Conservation (phyloP, 208 protist species). For the Acanthamoeba castellanii region DNA sequence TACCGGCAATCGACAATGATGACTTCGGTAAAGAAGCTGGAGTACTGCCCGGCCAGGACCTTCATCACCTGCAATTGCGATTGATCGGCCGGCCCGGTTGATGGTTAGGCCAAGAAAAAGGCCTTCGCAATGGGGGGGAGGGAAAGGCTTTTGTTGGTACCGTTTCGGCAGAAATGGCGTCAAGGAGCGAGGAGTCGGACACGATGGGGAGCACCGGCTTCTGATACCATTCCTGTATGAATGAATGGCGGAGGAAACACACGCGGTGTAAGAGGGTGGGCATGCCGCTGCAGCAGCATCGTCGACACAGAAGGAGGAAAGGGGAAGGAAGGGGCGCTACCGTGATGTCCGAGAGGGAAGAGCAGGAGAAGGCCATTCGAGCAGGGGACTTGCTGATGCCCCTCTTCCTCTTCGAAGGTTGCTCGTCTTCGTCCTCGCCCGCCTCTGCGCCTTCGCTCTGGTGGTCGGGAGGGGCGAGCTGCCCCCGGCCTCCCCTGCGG, state of each 20-base stretch:
- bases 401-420: background rate
- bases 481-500: no score
- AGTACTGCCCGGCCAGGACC: slow-evolving; percentile 5
- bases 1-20: slow-evolving; percentile 83
- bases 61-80: background rate
- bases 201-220: background rate
- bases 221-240: background rate
- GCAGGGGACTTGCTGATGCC: background rate
- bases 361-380: slow-evolving; percentile 5
- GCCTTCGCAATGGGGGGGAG: no score
- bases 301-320: background rate
- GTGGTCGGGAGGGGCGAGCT: no score
- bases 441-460: background rate
- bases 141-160: background rate
- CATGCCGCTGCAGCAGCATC: background rate
- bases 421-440: background rate
- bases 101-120: no score
- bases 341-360: background rate
- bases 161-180: background rate
- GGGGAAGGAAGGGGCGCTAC: background rate
- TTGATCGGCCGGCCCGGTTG: no score
- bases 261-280: background rate
- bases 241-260: background rate
- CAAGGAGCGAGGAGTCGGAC: background rate
- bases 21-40: slow-evolving; percentile 26